Evolutionary conservation across 139 green algal genomes (phyloP), one percentile per base, ranked within the genome.

Genomic region (Nannochloris sp.): DNA sequence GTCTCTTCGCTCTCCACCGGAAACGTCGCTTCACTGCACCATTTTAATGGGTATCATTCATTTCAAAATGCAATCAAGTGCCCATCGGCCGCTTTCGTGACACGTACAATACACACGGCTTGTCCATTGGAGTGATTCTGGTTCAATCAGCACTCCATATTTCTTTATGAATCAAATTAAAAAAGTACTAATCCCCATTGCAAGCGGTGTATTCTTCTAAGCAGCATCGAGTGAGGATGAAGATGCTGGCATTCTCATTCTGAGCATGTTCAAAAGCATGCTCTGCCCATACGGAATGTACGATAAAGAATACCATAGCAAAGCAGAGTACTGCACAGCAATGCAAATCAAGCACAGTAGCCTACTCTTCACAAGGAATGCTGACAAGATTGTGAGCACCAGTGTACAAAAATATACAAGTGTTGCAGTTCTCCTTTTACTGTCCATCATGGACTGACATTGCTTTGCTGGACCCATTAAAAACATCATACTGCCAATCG

Each of bases 401-500:
- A 90, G 77, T 10, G 66, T 23, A 4, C 64, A 56, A 6, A 90
- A 37, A 61, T 89, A 90, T 6, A 90, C 57, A 50, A 68, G 37
- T 16, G 84, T 83, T 10, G 84, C 78, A 7, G 82, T 16, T 16
- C 61, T 58, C 16, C 84, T 72, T 14, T 66, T 61, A 4, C 50
- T 61, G 12, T 89, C 72, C 71, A 91, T 82, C 84, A 91, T 91
- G 58, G 79, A 83, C 9, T 70, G 64, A 25, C 83, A 46, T 53
- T 91, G 84, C 58, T 81, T 77, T 36, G 29, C 44, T 16, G 85
- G 85, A 0, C 84, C 81, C 29, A 77, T 69, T 23, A 82, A 48
- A 37, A 84, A 82, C 67, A 75, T 72, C 5, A 70, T 73, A 48
- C 70, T 75, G 60, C 77, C 71, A 6, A 74, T 46, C 2, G 19